Percentiles rank a stretch among this genome's conserved stretches.
These are phyloP conservation scores for Mycena pura DNA, from an alignment of 768 basidiomycete genomes.

Conservation along the genomic window DNA sequence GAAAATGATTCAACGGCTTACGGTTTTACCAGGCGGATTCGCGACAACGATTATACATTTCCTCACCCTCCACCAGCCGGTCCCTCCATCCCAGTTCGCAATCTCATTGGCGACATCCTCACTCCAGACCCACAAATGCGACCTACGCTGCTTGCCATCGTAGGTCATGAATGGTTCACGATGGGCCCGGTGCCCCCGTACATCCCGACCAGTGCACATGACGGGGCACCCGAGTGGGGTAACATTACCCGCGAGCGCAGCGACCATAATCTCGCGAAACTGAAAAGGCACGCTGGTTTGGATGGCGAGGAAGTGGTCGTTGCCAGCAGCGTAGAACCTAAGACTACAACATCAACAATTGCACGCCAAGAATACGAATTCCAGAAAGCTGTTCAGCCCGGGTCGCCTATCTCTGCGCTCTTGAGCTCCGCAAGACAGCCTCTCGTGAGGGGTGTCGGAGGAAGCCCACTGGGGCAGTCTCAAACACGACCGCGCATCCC, in stretches of 20 bases:
- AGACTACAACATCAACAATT: slow-evolving; percentile 54
- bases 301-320: slow-evolving; percentile 56
- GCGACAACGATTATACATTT: slow-evolving; percentile 92
- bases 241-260: slow-evolving; percentile 67
- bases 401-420: slow-evolving; percentile 91
- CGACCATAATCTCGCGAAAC: slow-evolving; percentile 70
- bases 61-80: slow-evolving; percentile 74
- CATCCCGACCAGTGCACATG: slow-evolving; percentile 82
- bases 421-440: slow-evolving; percentile 90
- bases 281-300: slow-evolving; percentile 66
- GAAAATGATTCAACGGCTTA: neutral
- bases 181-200: slow-evolving; percentile 80
- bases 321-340: slow-evolving; percentile 47
- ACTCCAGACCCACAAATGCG: slow-evolving; percentile 84
- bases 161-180: slow-evolving; percentile 85
- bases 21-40: slow-evolving; percentile 71
- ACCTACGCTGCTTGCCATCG: slow-evolving; percentile 84
- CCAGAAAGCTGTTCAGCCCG: slow-evolving; percentile 94
- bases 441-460: slow-evolving; percentile 67
- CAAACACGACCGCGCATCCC: slow-evolving; percentile 22
- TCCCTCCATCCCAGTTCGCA: slow-evolving; percentile 52
- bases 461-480: slow-evolving; percentile 30
- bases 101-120: slow-evolving; percentile 84
- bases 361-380: slow-evolving; percentile 95
- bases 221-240: slow-evolving; percentile 76